phyloP scores from a whole-genome alignment of 441 rosid genomes.

The Eruca vesicaria region DNA sequence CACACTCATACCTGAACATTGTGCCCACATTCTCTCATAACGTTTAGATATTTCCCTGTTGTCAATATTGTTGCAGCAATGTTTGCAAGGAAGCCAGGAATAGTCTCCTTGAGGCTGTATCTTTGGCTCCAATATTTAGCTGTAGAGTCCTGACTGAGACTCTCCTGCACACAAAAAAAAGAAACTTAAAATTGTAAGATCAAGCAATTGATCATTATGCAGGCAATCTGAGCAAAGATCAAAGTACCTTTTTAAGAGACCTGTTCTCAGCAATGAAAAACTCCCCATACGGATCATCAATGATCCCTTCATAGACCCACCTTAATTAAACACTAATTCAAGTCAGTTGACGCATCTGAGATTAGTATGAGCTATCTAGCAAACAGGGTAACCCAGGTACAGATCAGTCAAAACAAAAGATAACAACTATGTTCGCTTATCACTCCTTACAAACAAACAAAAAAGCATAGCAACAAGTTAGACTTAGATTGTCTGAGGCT shows the following conservation, averaged over 20 bases:
- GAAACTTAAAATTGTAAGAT: constrained; percentile 31
- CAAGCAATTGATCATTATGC: background rate
- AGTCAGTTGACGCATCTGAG: constrained; percentile 22
- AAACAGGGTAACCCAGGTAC: background rate
- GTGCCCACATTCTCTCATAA: constrained; percentile 99
- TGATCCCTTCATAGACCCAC: constrained; percentile 99
- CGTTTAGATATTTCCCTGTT: constrained; percentile 92
- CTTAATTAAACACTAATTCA: constrained; percentile 38
- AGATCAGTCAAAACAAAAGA: constrained; percentile 4
- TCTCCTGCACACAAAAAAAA: constrained; percentile 53
- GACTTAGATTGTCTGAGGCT: background rate
- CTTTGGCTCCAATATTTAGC: constrained; percentile 87
- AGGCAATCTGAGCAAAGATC: constrained; percentile 58
- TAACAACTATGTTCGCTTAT: background rate
- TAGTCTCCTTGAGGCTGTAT: constrained; percentile 89
- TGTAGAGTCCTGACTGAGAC: constrained; percentile 86
- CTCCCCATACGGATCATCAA: constrained; percentile 97
- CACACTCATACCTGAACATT: constrained; percentile 71
- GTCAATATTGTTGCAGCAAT: constrained; percentile 92
- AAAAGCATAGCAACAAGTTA: background rate
- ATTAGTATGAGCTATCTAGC: background rate
- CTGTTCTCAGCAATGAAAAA: constrained; percentile 93
- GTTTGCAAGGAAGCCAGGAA: constrained; percentile 96
- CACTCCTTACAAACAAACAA: constrained; percentile 5
- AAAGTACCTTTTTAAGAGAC: constrained; percentile 78